A percentile compares a stretch with the other conserved stretches of the same genome.
Conservation (phyloP, 768 basidiomycete genomes). For the Hydnum rufescens region DNA sequence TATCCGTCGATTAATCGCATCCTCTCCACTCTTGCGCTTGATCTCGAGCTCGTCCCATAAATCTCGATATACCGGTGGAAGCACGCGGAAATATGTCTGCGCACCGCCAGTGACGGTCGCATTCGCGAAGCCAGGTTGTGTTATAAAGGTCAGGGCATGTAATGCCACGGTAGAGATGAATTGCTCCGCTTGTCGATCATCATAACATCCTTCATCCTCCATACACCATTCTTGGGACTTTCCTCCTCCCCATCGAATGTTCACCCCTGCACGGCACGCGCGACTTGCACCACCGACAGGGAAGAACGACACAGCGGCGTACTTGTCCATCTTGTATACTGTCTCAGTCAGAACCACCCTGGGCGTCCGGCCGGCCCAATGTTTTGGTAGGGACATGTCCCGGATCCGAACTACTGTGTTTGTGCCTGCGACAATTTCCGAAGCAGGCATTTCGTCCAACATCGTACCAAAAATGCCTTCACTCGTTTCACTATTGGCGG, state of each 20-base stretch:
- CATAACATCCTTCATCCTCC: constrained; percentile 66
- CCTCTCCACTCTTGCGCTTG: constrained; percentile 37
- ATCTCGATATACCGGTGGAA: constrained; percentile 72
- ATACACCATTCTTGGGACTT: constrained; percentile 46
- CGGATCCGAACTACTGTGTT: constrained; percentile 32
- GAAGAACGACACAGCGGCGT: constrained; percentile 52
- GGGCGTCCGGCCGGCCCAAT: constrained; percentile 66
- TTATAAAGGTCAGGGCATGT: constrained; percentile 51
- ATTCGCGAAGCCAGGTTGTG: constrained; percentile 37
- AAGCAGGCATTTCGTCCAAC: constrained; percentile 41
- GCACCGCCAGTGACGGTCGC: constrained; percentile 27
- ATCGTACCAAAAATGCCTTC: constrained; percentile 49
- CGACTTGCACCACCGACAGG: constrained; percentile 50
- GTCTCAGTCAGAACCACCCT: constrained; percentile 49
- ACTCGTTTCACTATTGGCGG: constrained; percentile 12
- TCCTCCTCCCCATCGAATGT: constrained; percentile 50
- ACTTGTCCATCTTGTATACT: constrained; percentile 47
- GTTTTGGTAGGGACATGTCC: constrained; percentile 67
- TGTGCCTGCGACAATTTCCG: constrained; percentile 28
- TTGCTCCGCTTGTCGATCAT: constrained; percentile 66
- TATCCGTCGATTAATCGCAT: constrained; percentile 39
- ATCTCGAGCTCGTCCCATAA: constrained; percentile 81
- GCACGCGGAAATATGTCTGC: constrained; percentile 45
- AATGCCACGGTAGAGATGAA: constrained; percentile 76
- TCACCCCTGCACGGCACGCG: constrained; percentile 51